Evolutionary conservation across 345 rosid species (phyloP).

Genomic region (Lumnitzera littorea): DNA sequence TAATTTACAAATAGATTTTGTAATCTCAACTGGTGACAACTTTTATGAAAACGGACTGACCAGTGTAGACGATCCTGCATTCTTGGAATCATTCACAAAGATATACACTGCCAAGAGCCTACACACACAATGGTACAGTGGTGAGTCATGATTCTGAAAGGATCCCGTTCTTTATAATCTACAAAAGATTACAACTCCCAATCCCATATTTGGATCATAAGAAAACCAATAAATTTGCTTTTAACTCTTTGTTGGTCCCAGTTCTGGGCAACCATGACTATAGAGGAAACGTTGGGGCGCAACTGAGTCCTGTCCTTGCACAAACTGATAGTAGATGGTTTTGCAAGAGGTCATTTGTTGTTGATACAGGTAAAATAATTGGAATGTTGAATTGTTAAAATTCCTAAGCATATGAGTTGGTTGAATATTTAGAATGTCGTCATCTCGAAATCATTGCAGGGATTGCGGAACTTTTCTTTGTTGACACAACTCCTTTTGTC

Average conservation of each 20-base stretch:
- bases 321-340: slow-evolving; percentile 62
- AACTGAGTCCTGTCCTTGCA: slow-evolving; percentile 46
- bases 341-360: slow-evolving; percentile 57
- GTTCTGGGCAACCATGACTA: slow-evolving; percentile 73
- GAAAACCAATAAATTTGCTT: not conserved
- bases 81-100: slow-evolving; percentile 53
- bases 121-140: slow-evolving; percentile 75
- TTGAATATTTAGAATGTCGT: not conserved
- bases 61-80: slow-evolving; percentile 39
- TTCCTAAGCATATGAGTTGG: not conserved
- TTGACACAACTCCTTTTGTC: slow-evolving; percentile 77
- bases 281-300: slow-evolving; percentile 64
- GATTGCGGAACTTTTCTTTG: slow-evolving; percentile 55
- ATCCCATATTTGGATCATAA: not conserved
- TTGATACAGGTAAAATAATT: slow-evolving; percentile 31
- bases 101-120: slow-evolving; percentile 66
- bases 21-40: slow-evolving; percentile 82
- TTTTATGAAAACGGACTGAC: slow-evolving; percentile 73
- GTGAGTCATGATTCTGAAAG: slow-evolving; percentile 13
- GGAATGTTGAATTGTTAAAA: not conserved
- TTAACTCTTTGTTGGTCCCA: slow-evolving; percentile 6
- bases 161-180: not conserved
- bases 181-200: not conserved
- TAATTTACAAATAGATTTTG: slow-evolving; percentile 53
- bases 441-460: slow-evolving; percentile 14